Base-by-base conservation (phyloP, 1,284 basidiomycete genomes). In the Malassezia yamatoensis region DNA sequence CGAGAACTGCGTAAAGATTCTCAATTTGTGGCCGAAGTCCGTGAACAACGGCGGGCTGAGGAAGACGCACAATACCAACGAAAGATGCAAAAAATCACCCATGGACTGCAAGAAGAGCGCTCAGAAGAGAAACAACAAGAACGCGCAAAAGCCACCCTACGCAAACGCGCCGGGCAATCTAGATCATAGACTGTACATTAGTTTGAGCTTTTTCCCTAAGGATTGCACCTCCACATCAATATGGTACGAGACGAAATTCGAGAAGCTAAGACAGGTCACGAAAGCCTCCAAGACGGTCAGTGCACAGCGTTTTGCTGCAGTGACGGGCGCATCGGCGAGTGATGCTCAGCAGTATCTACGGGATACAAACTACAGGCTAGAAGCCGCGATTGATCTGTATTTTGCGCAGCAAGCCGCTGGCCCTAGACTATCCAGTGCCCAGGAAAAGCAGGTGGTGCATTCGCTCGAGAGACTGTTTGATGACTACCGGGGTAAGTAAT, bases 1-100 rank as follows among this genome's bases (percentile, higher is more conserved):
- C 81, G 93, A 53, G 94, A 99, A 74, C 79, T 99, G 55, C 83
- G 94, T 60, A 94, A 94, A 79, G 94, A 99, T 75, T 85, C 88
- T 60, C 81, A 83, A 60, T 98, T 96, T 82, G 79, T 98, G 75
- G 90, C 94, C 10, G 81, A 81, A 46, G 63, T 65, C 20, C 53
- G 62, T 34, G 88, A 90, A 69, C 83, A 88, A 69, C 85, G 88
- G 67, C 83, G 84, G 77, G 84, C 85, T 72, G 86, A 89, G 77
- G 80, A 81, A 72, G 91, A 96, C 70, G 78, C 73, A 58, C 78
- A 76, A 34, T 96, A 78, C 68, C 71, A 76, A 59, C 64, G 64
- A 49, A 76, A 77, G 68, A 76, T 76, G 35, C 54, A 82, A 74
- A 83, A 81, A 68, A 88, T 87, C 42, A 84, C 85, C 72, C 84